Evolutionary conservation across 768 basidiomycete species (phyloP), one percentile per base, ranked within the genome.

Genomic region (Mycena venus): DNA sequence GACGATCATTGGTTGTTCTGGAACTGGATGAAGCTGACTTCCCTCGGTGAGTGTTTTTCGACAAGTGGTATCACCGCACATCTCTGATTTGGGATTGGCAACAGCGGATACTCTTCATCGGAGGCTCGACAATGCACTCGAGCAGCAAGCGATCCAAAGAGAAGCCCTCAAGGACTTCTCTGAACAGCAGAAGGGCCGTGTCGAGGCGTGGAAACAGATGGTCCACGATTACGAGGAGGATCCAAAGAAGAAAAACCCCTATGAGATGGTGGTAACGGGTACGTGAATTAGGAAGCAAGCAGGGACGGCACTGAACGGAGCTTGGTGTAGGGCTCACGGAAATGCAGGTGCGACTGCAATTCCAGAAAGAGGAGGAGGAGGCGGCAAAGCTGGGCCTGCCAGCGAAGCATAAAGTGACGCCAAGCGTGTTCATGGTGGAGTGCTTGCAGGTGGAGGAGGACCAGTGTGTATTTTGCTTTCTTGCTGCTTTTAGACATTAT

Each of bases 1-100:
- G 80, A 85, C 51, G 47, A 71, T 21, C 72, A 69, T 11, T 65
- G 49, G 31, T 79, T 80, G 32, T 47, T 73, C 23, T 80, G 73
- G 69, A 75, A 75, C 27, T 75, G 73, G 73, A 21, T 27, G 25
- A 70, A 71, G 32, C 42, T 75, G 12, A 27, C 65, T 5, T n/a
- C 14, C 0, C 10, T 73, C 4, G 27, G 62, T 63, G n/a, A 15
- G 61, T 47, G 10, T 25, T 25, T 27, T 25, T 23, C n/a, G n/a
- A n/a, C n/a, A n/a, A n/a, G 12, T n/a, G n/a, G n/a, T n/a, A 31
- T 21, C 3, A 23, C 11, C 4, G 8, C 7, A 3, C 5, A 34
- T n/a, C 6, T 31, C 7, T 8, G 21, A 14, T 17, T 1, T 11
- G 1, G 1, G 1, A 19, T 9, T 1, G 6, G 15, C 12, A 4